Evolutionary conservation across 495 filamentous ascomycete genomes (phyloP).

Genomic region (Xylaria cubensis): DNA sequence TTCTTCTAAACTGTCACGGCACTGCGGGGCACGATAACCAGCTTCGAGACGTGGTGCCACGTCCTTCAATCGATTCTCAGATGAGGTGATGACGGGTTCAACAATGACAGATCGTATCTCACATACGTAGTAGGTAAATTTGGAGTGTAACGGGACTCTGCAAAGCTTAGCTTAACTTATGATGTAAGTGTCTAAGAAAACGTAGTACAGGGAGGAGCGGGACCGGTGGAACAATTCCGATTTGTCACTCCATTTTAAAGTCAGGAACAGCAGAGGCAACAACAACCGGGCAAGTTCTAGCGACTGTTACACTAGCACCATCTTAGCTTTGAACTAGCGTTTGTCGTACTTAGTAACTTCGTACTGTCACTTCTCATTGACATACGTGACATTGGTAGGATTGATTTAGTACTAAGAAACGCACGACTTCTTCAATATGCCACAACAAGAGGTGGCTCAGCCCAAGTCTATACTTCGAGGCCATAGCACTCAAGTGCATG

Average conservation of each 20-base stretch:
- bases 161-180: neutral
- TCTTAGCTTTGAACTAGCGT: too few species aligned
- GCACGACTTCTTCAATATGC: constrained; percentile 27
- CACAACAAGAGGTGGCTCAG: constrained; percentile 60
- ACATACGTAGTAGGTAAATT: neutral
- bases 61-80: neutral
- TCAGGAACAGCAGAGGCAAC: neutral
- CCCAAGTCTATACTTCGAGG: constrained; percentile 88
- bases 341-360: neutral
- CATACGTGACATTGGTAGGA: too few species aligned
- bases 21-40: constrained; percentile 23
- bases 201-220: neutral
- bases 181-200: too few species aligned
- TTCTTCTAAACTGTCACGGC: neutral
- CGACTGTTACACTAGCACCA: neutral
- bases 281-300: constrained; percentile 15
- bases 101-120: neutral
- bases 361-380: neutral
- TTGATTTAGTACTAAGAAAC: neutral
- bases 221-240: constrained; percentile 11
- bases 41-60: constrained; percentile 23
- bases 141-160: constrained; percentile 4
- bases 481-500: constrained; percentile 82
- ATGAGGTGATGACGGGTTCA: neutral
- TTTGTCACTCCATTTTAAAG: neutral